These are phyloP conservation scores for Epichloe typhina DNA, from an alignment of 2,329 filamentous ascomycete genomes.

Conservation along the genomic window DNA sequence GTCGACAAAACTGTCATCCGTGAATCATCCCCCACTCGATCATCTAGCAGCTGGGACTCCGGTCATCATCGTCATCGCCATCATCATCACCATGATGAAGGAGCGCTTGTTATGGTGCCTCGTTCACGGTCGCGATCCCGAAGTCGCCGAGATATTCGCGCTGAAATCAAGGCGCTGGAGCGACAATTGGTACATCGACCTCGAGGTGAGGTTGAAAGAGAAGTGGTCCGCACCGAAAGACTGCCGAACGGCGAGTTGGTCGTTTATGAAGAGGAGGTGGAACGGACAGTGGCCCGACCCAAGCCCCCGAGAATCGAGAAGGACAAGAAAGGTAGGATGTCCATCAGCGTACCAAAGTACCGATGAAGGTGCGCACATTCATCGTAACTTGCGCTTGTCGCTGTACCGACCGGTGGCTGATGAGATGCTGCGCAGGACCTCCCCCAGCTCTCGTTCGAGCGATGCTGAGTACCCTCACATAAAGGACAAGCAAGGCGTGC, in stretches of 20 bases:
- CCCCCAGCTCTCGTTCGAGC: constrained; percentile 52
- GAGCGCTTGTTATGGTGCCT: constrained; percentile 26
- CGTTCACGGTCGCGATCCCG: constrained; percentile 29
- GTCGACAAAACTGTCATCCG: constrained; percentile 34
- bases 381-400: constrained; percentile 7
- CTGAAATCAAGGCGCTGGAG: constrained; percentile 61
- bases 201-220: constrained; percentile 28
- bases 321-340: constrained; percentile 93
- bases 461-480: constrained; percentile 60
- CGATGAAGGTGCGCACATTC: constrained; percentile 39
- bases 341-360: constrained; percentile 66
- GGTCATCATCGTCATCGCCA: constrained; percentile 17
- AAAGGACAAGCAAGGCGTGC: constrained; percentile 10
- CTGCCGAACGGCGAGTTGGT: constrained; percentile 49
- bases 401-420: constrained; percentile 18
- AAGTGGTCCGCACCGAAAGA: constrained; percentile 43
- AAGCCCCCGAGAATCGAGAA: constrained; percentile 61
- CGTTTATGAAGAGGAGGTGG: constrained; percentile 47
- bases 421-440: constrained; percentile 36
- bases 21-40: constrained; percentile 32
- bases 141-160: constrained; percentile 51
- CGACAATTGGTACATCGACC: constrained; percentile 26
- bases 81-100: constrained; percentile 15
- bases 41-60: constrained; percentile 21
- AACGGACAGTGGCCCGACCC: constrained; percentile 39